Conservation (phyloP, 2,329 filamentous ascomycete genomes). For the Ceratocystis ficicola region DNA sequence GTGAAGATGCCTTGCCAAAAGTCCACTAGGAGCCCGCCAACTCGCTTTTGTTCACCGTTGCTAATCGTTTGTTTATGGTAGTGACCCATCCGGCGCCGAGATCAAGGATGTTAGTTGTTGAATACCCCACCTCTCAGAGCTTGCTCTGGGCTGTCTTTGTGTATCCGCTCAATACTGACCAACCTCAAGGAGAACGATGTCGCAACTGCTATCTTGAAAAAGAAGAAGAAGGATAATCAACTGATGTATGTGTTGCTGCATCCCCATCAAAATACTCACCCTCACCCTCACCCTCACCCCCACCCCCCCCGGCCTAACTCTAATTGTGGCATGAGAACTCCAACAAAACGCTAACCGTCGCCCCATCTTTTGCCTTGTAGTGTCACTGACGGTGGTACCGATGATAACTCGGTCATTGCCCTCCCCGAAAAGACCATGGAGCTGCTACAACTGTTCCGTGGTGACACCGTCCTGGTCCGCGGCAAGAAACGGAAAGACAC, state of each 20-base stretch:
- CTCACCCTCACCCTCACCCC: background rate
- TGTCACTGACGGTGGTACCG: conserved; percentile 95
- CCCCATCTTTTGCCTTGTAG: conserved; percentile 35
- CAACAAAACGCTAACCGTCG: no score
- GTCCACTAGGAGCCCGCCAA: no score
- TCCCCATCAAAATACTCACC: background rate
- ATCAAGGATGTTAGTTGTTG: conserved; percentile 57
- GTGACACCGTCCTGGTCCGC: conserved; percentile 94
- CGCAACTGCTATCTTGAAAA: conserved; percentile 93
- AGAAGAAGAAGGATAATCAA: conserved; percentile 99
- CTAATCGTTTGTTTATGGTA: conserved; percentile 33
- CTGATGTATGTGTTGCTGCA: conserved; percentile 58
- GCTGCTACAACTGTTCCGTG: conserved; percentile 92
- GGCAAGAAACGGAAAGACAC: conserved; percentile 99
- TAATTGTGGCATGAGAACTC: no score
- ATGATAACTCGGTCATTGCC: conserved; percentile 99
- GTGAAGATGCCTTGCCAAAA: no score
- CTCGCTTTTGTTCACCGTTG: conserved; percentile 16
- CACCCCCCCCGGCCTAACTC: background rate
- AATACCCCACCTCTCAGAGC: conserved; percentile 5
- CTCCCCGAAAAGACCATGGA: conserved; percentile 99
- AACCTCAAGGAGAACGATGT: conserved; percentile 65
- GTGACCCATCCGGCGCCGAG: conserved; percentile 81
- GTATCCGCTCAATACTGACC: conserved; percentile 28
- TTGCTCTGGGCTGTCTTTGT: background rate